Percentiles rank a stretch among this genome's conserved stretches.
Evolutionary conservation across 2,329 filamentous ascomycete species (phyloP).

Genomic region (Tolypocladium guangdongense): DNA sequence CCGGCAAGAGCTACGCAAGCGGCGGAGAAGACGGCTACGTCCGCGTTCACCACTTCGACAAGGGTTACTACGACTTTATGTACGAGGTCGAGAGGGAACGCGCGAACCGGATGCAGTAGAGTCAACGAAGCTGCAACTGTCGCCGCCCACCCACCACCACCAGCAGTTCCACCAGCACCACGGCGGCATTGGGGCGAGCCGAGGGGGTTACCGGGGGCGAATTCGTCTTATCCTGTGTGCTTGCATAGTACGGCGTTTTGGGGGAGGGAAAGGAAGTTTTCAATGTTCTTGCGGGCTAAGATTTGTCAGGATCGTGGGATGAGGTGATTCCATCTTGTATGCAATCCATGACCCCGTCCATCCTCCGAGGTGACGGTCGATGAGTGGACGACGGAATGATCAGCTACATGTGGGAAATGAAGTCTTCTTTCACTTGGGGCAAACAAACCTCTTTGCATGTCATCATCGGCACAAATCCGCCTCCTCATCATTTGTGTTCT

Average conservation of each 20-base stretch:
- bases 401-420: constrained; percentile 1
- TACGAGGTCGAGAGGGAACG: constrained; percentile 95
- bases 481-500: background rate
- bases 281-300: constrained; percentile 1
- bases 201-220: background rate
- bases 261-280: constrained; percentile 19
- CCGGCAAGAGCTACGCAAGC: constrained; percentile 84
- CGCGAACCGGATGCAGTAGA: constrained; percentile 32
- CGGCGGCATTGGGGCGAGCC: background rate
- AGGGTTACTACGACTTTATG: constrained; percentile 95
- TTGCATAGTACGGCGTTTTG: constrained; percentile 32
- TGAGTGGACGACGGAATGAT: constrained; percentile 1
- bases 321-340: constrained; percentile 2
- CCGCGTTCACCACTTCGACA: constrained; percentile 96
- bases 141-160: background rate
- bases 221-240: constrained; percentile 23
- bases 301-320: constrained; percentile 3
- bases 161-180: background rate
- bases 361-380: background rate
- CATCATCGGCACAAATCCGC: background rate
- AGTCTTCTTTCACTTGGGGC: constrained; percentile 1
- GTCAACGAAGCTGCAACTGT: background rate
- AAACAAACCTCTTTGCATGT: background rate
- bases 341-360: background rate
- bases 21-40: constrained; percentile 98